Base-by-base conservation (phyloP, 306 rosid genomes). In the Cucurbita maxima region DNA sequence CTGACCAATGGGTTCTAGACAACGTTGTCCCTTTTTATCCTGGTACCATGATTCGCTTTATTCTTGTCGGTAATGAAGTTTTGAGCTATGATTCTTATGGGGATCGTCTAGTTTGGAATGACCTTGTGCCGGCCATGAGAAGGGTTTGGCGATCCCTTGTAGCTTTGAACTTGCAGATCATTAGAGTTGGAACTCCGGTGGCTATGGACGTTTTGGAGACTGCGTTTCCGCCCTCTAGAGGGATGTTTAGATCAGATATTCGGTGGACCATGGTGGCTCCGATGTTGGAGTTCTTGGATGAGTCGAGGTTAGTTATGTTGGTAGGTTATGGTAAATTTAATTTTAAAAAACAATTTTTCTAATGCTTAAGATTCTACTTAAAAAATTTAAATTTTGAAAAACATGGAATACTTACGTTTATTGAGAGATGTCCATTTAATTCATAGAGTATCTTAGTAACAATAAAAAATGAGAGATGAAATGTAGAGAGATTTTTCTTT, bases 31-130 rank as follows among this genome's bases (percentile, higher is more conserved):
- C 93, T 1, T 81, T 72, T 78, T 87, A 78, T 64, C 93, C 91
- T 3, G 7, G 76, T 25, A 87, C 98, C 43, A 38, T 41, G 82
- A 87, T 92, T 61, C 88, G 86, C 11, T 84, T 43, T 76, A 66
- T 92, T 1, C 96, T 92, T 3, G 89, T 92, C 7, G 96, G 98
- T 5, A 88, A 88, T 6, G 96, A 93, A 79, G 86, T 93, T 41
- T 78, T 90, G 15, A 88, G 91, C 82, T 82, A 73, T 80, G 48
- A 54, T 64, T 76, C 96, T 1, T 83, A 82, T 56, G 72, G 77
- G 54, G 96, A 79, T 19, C 85, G 73, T 61, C 77, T 12, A 66
- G 76, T 82, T 67, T 88, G 98, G 98, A 71, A 12, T 4, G 81
- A 85, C 57, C 87, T 90, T 59, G 98, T 90, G 36, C 96, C 98